Conservation (phyloP, 169 alveolate species). For the Eimeria falciformis region DNA sequence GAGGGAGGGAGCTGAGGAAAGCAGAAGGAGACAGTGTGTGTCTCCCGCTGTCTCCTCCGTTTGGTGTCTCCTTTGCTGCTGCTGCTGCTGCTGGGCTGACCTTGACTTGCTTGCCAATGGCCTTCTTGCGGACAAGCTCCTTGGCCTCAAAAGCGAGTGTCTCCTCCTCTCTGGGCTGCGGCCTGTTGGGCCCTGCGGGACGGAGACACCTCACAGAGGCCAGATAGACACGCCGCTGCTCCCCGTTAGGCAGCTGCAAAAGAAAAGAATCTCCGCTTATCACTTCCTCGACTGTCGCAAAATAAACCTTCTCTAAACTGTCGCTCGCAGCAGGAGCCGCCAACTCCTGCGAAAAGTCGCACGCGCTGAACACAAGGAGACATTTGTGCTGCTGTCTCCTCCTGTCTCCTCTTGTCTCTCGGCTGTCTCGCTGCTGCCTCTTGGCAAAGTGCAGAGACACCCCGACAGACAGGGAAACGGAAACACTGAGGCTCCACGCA, state of each 20-base stretch:
- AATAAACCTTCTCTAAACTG: conserved; percentile 10
- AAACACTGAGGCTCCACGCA: no score
- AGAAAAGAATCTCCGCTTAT: conserved; percentile 54
- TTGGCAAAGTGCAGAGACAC: no score
- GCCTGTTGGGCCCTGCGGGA: not conserved
- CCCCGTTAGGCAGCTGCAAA: conserved; percentile 51
- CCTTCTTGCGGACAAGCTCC: conserved; percentile 75
- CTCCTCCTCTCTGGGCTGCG: conserved; percentile 55
- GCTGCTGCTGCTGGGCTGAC: not conserved
- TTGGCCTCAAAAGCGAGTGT: conserved; percentile 58
- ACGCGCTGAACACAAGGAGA: no score
- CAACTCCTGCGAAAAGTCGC: not conserved
- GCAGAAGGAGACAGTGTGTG: no score
- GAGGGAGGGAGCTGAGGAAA: no score
- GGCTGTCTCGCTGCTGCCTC: no score
- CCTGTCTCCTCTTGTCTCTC: no score
- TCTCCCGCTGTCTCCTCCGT: no score
- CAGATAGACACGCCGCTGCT: conserved; percentile 59
- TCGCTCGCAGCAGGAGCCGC: not conserved
- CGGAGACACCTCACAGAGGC: conserved; percentile 62
- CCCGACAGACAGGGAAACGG: no score
- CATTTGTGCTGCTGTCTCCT: no score
- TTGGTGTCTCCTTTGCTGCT: no score
- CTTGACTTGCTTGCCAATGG: conserved; percentile 68
- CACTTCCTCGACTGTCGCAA: conserved; percentile 61